Base-by-base conservation (phyloP, 257 asterid species). In the Rubia yunnanensis region DNA sequence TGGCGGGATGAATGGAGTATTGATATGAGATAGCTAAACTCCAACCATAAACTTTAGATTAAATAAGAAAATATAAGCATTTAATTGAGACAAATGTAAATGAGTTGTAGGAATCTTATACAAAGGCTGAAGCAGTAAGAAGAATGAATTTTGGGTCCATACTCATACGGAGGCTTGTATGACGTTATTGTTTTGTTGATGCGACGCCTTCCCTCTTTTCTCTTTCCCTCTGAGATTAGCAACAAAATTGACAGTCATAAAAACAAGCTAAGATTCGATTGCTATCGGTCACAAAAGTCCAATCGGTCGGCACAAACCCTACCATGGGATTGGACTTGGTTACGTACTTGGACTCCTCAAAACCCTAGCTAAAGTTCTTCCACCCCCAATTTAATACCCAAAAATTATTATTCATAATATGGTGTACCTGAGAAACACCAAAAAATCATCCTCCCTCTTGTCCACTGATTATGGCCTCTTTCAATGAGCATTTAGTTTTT, bases 251-350 rank as follows among this genome's bases (percentile, higher is more conserved):
- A 54, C 58, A 23, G 14, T 41, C 13, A 39, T 26, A n/a, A 28
- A 57, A 18, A 44, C 52, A 53, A 30, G 63, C 60, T 10, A 55
- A 63, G 70, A 54, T 74, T 70, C 31, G 63, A 34, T 70, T 52
- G 24, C 20, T n/a, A 38, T 46, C 46, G 53, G 64, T 49, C 56
- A 50, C 68, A 18, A 35, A 32, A 50, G 41, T 55, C 35, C 26
- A 46, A 69, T 66, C 76, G 70, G 76, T 75, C 70, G 73, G 67
- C 41, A 70, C 70, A 70, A 74, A 65, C 69, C 72, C 79, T 65
- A 52, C 69, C 75, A 28, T 52, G 34, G n/a, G 10, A 6, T 0
- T 5, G 27, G 18, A 44, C 63, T 35, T 35, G 9, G 9, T 35
- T 35, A 35, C 39, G 6, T 35, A 35, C 57, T n/a, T 50, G 27